phyloP scores from a whole-genome alignment of 2,329 filamentous ascomycete genomes.

The Sarocladiaceae sp. region DNA sequence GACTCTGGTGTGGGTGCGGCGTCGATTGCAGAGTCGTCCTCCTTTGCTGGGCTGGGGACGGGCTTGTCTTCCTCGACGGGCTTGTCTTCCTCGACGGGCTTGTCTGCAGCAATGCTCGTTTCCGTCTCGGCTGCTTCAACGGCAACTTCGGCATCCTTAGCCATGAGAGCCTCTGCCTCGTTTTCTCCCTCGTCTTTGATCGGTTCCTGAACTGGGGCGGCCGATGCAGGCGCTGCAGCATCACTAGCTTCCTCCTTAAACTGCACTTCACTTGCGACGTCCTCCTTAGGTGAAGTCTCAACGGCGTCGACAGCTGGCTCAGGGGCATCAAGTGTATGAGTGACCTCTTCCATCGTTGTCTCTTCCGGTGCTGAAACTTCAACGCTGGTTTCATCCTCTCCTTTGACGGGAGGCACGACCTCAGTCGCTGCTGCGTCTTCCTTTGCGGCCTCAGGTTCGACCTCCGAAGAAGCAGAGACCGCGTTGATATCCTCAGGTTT shows the following conservation, averaged over 20 bases:
- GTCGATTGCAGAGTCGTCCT: no score
- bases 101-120: no score
- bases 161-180: no score
- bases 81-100: constrained; percentile 5
- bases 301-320: constrained; percentile 3
- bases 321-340: constrained; percentile 3
- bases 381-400: constrained; percentile 13
- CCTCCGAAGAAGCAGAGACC: background rate
- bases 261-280: no score
- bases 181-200: no score
- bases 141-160: no score
- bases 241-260: background rate
- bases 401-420: constrained; percentile 16
- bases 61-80: background rate
- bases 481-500: constrained; percentile 9
- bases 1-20: no score
- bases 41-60: no score
- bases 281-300: background rate
- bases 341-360: no score
- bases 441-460: constrained; percentile 9
- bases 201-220: no score
- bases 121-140: no score
- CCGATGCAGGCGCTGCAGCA: background rate
- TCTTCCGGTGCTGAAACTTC: constrained; percentile 6
- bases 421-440: no score